Evolutionary conservation across 2,329 filamentous ascomycete genomes (phyloP).

Genomic region (Truncatella angustata): DNA sequence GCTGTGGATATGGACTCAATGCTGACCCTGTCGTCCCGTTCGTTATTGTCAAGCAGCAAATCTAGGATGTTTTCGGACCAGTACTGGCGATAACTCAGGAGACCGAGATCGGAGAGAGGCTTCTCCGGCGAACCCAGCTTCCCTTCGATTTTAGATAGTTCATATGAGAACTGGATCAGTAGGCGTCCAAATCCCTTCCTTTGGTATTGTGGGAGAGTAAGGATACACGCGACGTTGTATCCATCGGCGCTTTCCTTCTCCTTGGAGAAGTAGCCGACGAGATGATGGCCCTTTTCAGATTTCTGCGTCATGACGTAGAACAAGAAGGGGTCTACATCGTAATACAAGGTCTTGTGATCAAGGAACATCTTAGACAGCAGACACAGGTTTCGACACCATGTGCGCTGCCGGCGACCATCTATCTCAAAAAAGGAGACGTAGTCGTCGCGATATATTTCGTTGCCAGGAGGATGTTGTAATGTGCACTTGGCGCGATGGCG

Average conservation of each 20-base stretch:
- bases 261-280: slow-evolving; percentile 99
- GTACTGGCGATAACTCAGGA: slow-evolving; percentile 93
- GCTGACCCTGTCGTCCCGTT: slow-evolving; percentile 69
- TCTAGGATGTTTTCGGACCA: slow-evolving; percentile 96
- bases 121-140: slow-evolving; percentile 97
- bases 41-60: slow-evolving; percentile 71
- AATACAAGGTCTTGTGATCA: slow-evolving; percentile 95
- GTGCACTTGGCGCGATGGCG: slow-evolving; percentile 89
- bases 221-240: slow-evolving; percentile 97
- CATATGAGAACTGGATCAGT: slow-evolving; percentile 96
- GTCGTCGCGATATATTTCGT: slow-evolving; percentile 96
- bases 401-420: slow-evolving; percentile 87
- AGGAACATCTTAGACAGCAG: slow-evolving; percentile 94
- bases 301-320: slow-evolving; percentile 97
- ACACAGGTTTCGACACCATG: slow-evolving; percentile 95
- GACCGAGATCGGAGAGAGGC: slow-evolving; percentile 86
- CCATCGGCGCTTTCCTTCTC: slow-evolving; percentile 96
- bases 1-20: slow-evolving; percentile 79
- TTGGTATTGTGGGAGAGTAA: slow-evolving; percentile 95
- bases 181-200: slow-evolving; percentile 90
- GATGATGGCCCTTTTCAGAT: slow-evolving; percentile 85
- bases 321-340: slow-evolving; percentile 97
- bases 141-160: slow-evolving; percentile 90
- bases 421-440: slow-evolving; percentile 97
- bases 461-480: slow-evolving; percentile 88